Evolutionary conservation across 805 yeast species (phyloP), one percentile per base, ranked within the genome.

Genomic region (Myxozyma nipponensis): DNA sequence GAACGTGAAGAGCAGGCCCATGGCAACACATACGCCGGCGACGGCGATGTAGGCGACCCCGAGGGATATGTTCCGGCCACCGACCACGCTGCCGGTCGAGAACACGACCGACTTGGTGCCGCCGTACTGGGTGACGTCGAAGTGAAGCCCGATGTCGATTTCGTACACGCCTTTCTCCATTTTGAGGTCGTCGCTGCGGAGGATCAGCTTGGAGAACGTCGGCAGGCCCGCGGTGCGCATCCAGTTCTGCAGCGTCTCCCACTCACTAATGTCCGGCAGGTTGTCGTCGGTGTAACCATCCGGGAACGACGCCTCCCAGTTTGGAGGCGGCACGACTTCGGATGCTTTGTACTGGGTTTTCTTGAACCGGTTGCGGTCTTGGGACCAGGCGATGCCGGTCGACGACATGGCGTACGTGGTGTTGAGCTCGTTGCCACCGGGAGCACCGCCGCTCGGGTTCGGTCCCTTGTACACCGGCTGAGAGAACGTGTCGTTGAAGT

Each of bases 161-260:
- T 76, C 73, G 66, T 91, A 93, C 9, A 78, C 77, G 2, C 98
- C 98, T 9, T 77, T 70, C 1, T 65, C 55, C 52, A 91, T 67
- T 1, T 77, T 62, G 1, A 71, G 71, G 1, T 79, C 72, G 52
- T 80, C 83, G 68, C 87, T 90, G 59, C 84, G 80, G 41, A 84
- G 76, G 38, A 89, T 90, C 34, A 89, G 69, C 65, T 93, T 91
- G 74, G 84, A 81, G 64, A 93, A 91, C 10, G 84, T 79, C 24
- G 98, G 95, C 56, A 91, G 73, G 0, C 95, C 96, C 0, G 98
- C 96, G 1, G 97, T 89, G 62, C 95, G 80, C 97, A 91, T 91
- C 98, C 98, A 91, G 67, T 89, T 91, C 72, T 89, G 96, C 61
- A 91, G 78, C 58, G 82, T 82, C 64, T 87, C 91, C 88, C 93